Evolutionary conservation across 2,329 filamentous ascomycete species (phyloP), one percentile per base, ranked within the genome.

Genomic region (Laburnicola sp.): DNA sequence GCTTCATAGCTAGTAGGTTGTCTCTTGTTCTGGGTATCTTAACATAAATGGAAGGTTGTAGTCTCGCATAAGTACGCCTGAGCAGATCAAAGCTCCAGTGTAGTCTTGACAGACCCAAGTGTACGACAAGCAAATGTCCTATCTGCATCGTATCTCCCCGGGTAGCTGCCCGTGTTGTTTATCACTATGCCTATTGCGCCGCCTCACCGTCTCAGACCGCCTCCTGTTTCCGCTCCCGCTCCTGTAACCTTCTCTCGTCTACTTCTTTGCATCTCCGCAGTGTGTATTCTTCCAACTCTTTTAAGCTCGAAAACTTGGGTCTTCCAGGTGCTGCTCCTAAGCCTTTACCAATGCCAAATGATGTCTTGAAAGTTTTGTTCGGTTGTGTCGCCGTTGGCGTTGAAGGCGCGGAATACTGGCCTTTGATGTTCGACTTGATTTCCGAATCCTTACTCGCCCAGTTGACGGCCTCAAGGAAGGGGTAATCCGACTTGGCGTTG

Each of bases 361-460:
- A 70, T 1, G 61, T 53, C 11, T 63, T 51, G 53, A 70, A 68
- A 0, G 60, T 53, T 44, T 64, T 67, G 10, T 58, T 65, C 2
- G 34, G 43, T 16, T 41, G 38, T 8, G 60, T 65, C 2, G 63
- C 52, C 5, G 59, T 9, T 4, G 73, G 71, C 16, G 69, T 72
- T 3, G 57, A 64, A 3, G 68, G 69, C 6, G 62, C 64, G 2
- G 63, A 61, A 22, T 53, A 49, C 21, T 62, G 42, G 11, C 11
- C 45, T 26, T 50, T 53, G 37, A 55, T 39, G 22, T 62, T 53
- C 9, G 64, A 60, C 40, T 60, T 59, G 42, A 79, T 66, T 25
- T 83, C 80, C 4, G 82, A 80, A 49, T 81, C 78, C 51, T 75
- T 78, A 21, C 73, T 75, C 3, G 80, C 81, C 82, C 82, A 85